Evolutionary conservation across 2,329 filamentous ascomycete species (phyloP).

Genomic region (Aspergillus piperis): DNA sequence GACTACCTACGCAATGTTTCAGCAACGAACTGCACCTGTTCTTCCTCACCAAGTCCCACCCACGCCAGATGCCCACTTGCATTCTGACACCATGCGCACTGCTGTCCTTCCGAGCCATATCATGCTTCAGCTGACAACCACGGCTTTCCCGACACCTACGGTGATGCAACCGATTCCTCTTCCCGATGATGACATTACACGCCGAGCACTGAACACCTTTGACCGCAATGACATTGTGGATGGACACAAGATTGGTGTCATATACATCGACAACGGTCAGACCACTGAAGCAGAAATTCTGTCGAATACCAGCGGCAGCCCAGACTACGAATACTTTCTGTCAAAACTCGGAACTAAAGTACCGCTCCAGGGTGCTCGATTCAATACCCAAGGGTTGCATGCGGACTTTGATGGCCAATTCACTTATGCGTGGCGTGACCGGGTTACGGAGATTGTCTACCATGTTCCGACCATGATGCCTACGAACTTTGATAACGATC

Average conservation of each 20-base stretch:
- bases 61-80: slow-evolving; percentile 42
- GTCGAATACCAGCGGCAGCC: slow-evolving; percentile 80
- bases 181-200: slow-evolving; percentile 69
- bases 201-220: slow-evolving; percentile 75
- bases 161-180: slow-evolving; percentile 72
- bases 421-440: slow-evolving; percentile 91
- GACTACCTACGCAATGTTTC: slow-evolving; percentile 52
- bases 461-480: slow-evolving; percentile 98
- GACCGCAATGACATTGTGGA: slow-evolving; percentile 89
- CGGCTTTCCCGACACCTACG: slow-evolving; percentile 46
- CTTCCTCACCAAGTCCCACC: slow-evolving; percentile 48
- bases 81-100: slow-evolving; percentile 41
- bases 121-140: slow-evolving; percentile 47
- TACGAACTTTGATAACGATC: slow-evolving; percentile 74
- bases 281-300: slow-evolving; percentile 80
- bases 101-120: slow-evolving; percentile 50
- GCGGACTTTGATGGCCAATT: slow-evolving; percentile 80
- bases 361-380: slow-evolving; percentile 75
- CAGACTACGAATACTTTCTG: slow-evolving; percentile 84
- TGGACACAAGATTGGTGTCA: slow-evolving; percentile 90
- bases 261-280: slow-evolving; percentile 89
- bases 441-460: slow-evolving; percentile 92
- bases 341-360: slow-evolving; percentile 79
- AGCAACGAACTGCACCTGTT: slow-evolving; percentile 48
- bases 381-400: slow-evolving; percentile 93